phyloP scores from a whole-genome alignment of 139 green algal genomes.

The Tetradesmus obliquus region DNA sequence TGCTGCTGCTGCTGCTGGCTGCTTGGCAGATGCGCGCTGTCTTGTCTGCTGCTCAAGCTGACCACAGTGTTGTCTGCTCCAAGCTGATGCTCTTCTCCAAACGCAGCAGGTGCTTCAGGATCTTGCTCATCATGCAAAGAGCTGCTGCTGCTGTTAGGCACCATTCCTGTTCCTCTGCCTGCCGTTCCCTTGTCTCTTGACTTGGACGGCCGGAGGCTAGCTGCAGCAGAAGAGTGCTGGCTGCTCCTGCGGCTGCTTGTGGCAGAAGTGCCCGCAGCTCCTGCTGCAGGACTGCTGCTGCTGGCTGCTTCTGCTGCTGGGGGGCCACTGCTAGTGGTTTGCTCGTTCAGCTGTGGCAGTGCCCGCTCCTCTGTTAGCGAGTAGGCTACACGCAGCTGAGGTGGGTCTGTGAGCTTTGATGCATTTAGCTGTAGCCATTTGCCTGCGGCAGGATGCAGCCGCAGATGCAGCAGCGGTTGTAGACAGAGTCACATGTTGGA shows the following conservation, averaged over 20 bases:
- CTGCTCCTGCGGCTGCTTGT: background rate
- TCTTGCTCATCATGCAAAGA: background rate
- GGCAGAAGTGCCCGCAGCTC: background rate
- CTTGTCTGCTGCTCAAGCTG: background rate
- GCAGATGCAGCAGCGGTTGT: background rate
- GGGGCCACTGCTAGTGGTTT: background rate
- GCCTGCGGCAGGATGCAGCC: conserved; percentile 36
- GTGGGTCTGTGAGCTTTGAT: conserved; percentile 39
- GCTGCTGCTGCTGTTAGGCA: conserved; percentile 16
- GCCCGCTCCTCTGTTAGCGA: conserved; percentile 3
- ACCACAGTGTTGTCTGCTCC: background rate
- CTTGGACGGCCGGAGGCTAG: conserved; percentile 6
- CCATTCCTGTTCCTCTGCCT: background rate
- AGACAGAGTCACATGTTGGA: too few relatives aligned
- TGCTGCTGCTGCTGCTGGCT: background rate
- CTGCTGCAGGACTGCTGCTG: background rate
- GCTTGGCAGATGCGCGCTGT: too few relatives aligned
- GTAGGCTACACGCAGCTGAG: conserved; percentile 47
- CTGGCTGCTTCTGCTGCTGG: background rate
- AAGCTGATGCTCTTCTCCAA: background rate
- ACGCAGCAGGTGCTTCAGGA: background rate
- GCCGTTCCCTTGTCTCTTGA: background rate
- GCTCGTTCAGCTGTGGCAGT: background rate
- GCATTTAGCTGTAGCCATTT: conserved; percentile 53
- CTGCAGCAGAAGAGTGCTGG: background rate